Conservation (phyloP, 73 alveolate species). For the Breviolum minutum region DNA sequence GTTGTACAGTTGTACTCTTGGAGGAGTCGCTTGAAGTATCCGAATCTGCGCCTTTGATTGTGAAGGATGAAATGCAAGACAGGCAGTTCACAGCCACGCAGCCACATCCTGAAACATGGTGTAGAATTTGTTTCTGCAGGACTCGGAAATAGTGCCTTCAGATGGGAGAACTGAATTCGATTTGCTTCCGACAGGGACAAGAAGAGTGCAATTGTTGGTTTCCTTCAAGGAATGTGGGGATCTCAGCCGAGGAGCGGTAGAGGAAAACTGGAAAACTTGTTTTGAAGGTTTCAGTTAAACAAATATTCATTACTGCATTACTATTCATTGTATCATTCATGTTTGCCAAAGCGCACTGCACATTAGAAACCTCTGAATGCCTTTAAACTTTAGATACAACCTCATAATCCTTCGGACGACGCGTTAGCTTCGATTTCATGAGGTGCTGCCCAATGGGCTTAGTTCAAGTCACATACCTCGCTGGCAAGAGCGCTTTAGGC, state of each 20-base stretch:
- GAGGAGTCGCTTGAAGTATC: not conserved
- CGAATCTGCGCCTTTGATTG: not conserved
- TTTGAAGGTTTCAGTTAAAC: too few relatives aligned
- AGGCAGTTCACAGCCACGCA: not conserved
- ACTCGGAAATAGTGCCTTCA: too few relatives aligned
- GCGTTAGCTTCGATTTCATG: not conserved
- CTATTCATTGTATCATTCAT: too few relatives aligned
- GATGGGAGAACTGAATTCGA: too few relatives aligned
- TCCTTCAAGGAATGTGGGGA: constrained; percentile 29
- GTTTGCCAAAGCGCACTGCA: too few relatives aligned
- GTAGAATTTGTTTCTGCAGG: too few relatives aligned
- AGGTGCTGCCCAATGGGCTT: constrained; percentile 94
- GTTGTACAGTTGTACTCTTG: too few relatives aligned
- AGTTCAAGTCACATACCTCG: constrained; percentile 33
- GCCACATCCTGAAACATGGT: too few relatives aligned
- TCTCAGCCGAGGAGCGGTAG: not conserved
- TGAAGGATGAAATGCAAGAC: not conserved
- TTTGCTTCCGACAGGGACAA: not conserved
- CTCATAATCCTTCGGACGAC: not conserved
- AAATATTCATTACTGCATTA: too few relatives aligned
- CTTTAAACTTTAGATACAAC: too few relatives aligned
- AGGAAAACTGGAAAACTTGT: too few relatives aligned
- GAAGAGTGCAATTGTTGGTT: constrained; percentile 19
- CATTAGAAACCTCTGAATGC: too few relatives aligned
- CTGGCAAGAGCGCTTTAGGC: constrained; percentile 50